Conservation (phyloP, 441 rosid genomes). For the Adansonia madagascariensis region DNA sequence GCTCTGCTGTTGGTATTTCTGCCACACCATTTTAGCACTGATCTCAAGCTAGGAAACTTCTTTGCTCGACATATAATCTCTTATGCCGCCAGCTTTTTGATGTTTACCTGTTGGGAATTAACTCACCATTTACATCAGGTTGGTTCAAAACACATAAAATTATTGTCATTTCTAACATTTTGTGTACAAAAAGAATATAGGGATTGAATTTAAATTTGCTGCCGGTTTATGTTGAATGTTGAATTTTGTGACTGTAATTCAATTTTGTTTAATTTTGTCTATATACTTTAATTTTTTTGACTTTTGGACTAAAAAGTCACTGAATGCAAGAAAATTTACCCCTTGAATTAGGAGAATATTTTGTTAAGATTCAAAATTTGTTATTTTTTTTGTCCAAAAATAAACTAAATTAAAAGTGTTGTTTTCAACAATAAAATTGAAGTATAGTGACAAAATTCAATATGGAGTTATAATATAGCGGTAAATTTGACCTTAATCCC, state of each 20-base stretch:
- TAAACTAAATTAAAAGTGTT: too few species aligned
- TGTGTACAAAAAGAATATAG: too few species aligned
- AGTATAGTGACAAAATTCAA: not conserved
- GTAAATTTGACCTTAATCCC: not conserved
- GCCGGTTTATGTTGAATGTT: not conserved
- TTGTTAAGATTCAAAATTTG: not conserved
- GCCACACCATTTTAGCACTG: slow-evolving; percentile 42
- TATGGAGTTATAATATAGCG: not conserved
- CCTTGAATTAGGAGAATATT: not conserved
- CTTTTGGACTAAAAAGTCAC: not conserved
- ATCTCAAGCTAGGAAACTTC: slow-evolving; percentile 45
- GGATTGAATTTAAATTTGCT: not conserved
- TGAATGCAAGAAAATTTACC: not conserved
- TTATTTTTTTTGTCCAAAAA: not conserved
- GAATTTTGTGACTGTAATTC: not conserved
- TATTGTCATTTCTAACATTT: not conserved
- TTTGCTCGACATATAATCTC: slow-evolving; percentile 58
- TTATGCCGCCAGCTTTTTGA: slow-evolving; percentile 56
- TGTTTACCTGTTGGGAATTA: slow-evolving; percentile 83
- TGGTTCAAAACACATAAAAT: slow-evolving; percentile 24
- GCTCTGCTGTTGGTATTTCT: slow-evolving; percentile 47
- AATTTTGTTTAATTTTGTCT: not conserved
- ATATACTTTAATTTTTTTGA: not conserved
- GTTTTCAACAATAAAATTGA: not conserved
- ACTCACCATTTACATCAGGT: slow-evolving; percentile 85